A percentile compares a stretch with the other conserved stretches of the same genome.
Conservation (phyloP, 2,329 filamentous ascomycete species). For the Neonectria faginata region DNA sequence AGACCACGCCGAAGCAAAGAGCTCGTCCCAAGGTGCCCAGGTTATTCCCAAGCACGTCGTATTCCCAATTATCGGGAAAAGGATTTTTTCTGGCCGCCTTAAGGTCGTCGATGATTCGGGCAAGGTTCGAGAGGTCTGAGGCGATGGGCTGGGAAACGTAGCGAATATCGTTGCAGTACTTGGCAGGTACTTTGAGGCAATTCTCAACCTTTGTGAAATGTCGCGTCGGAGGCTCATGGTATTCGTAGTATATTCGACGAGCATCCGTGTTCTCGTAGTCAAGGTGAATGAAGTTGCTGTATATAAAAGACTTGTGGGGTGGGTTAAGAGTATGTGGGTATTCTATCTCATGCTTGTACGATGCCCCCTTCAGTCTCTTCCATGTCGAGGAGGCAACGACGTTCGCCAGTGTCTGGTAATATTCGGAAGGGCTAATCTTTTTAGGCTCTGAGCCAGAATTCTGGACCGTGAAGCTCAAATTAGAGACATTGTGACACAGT, state of each 20-base stretch:
- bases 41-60: not conserved
- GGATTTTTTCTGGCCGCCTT: slow-evolving; percentile 2
- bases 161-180: slow-evolving; percentile 23
- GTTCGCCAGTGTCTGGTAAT: slow-evolving; percentile 12
- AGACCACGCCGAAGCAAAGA: slow-evolving; percentile 33
- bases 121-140: slow-evolving; percentile 30
- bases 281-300: slow-evolving; percentile 15
- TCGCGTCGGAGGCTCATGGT: slow-evolving; percentile 10
- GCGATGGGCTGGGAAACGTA: slow-evolving; percentile 33
- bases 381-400: not conserved
- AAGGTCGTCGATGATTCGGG: slow-evolving; percentile 20
- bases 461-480: slow-evolving; percentile 12
- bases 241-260: slow-evolving; percentile 24
- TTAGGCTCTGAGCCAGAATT: not conserved
- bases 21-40: slow-evolving; percentile 21
- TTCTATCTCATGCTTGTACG: not conserved
- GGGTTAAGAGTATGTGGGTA: not conserved
- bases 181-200: slow-evolving; percentile 25
- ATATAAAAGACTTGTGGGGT: not conserved
- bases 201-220: slow-evolving; percentile 26
- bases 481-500: slow-evolving; percentile 35
- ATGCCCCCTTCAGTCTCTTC: slow-evolving; percentile 14
- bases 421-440: slow-evolving; percentile 20
- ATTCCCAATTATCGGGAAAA: slow-evolving; percentile 24
- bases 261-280: slow-evolving; percentile 20